These are phyloP conservation scores for Rubia tinctorum DNA, from an alignment of 305 asterid genomes.

Conservation along the genomic window DNA sequence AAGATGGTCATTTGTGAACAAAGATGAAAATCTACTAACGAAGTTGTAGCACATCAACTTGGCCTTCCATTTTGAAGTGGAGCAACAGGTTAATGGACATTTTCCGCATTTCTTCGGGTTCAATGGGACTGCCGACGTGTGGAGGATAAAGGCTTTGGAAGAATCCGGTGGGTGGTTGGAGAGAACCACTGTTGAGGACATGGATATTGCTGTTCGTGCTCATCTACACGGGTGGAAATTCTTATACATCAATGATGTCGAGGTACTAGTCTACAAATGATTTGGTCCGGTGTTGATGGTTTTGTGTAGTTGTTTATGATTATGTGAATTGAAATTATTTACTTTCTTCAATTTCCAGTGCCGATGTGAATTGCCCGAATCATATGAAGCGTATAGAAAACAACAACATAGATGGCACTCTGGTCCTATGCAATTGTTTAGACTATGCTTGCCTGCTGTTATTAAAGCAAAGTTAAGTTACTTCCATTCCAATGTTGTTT, in stretches of 20 bases:
- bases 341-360: constrained; percentile 43
- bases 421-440: constrained; percentile 92
- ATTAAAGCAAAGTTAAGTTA: constrained; percentile 57
- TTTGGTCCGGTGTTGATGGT: too few relatives aligned
- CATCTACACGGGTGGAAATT: constrained; percentile 97
- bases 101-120: constrained; percentile 84
- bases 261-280: too few relatives aligned
- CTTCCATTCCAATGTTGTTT: background rate
- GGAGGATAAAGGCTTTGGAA: constrained; percentile 91
- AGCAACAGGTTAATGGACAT: too few relatives aligned
- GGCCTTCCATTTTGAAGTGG: too few relatives aligned
- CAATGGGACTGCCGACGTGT: constrained; percentile 91
- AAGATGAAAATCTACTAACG: too few relatives aligned
- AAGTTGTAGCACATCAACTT: too few relatives aligned
- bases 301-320: background rate
- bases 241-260: too few relatives aligned
- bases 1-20: too few relatives aligned
- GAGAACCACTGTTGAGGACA: constrained; percentile 90
- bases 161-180: constrained; percentile 97
- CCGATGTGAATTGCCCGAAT: constrained; percentile 88
- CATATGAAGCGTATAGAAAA: constrained; percentile 89
- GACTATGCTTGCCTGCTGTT: constrained; percentile 77
- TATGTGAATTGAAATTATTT: constrained; percentile 6
- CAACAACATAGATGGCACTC: constrained; percentile 98
- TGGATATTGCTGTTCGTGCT: constrained; percentile 97